Percentiles rank a stretch among this genome's conserved stretches.
These are phyloP conservation scores for Ambrosia hybrid DNA, from an alignment of 140 eudicot species.

Conservation along the genomic window DNA sequence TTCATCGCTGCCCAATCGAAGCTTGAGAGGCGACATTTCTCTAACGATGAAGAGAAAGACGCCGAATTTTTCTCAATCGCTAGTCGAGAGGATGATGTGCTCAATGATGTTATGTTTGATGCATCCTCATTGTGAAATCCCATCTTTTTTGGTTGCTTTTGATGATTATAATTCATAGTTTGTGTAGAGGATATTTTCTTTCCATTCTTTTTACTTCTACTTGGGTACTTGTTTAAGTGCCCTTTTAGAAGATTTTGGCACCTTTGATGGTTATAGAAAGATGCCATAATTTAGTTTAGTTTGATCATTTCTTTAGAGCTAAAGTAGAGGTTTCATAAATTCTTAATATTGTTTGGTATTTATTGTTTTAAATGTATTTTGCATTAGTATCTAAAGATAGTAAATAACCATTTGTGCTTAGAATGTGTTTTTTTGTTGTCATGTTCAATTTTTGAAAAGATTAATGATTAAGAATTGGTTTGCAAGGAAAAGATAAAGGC, in stretches of 20 bases:
- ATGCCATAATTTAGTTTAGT: slow-evolving; percentile 29
- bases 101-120: slow-evolving; percentile 87
- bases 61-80: slow-evolving; percentile 57
- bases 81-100: slow-evolving; percentile 86
- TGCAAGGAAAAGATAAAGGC: slow-evolving; percentile 2
- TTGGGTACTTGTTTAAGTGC: slow-evolving; percentile 32
- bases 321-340: slow-evolving; percentile 14
- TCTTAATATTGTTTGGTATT: background rate
- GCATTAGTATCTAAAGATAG: background rate
- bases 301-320: slow-evolving; percentile 23
- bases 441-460: slow-evolving; percentile 5
- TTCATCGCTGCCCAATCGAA: slow-evolving; percentile 85
- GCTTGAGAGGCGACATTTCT: slow-evolving; percentile 60
- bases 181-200: slow-evolving; percentile 28
- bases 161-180: slow-evolving; percentile 37
- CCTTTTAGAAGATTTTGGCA: slow-evolving; percentile 43
- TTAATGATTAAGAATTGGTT: slow-evolving; percentile 16
- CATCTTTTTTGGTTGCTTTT: slow-evolving; percentile 23
- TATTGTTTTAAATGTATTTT: background rate
- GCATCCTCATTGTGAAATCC: slow-evolving; percentile 64
- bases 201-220: slow-evolving; percentile 33
- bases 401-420: background rate
- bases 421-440: slow-evolving; percentile 7
- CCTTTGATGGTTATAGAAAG: slow-evolving; percentile 35
- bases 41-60: slow-evolving; percentile 67